Conservation (phyloP, 83 land plant species). For the Larix sibirica region DNA sequence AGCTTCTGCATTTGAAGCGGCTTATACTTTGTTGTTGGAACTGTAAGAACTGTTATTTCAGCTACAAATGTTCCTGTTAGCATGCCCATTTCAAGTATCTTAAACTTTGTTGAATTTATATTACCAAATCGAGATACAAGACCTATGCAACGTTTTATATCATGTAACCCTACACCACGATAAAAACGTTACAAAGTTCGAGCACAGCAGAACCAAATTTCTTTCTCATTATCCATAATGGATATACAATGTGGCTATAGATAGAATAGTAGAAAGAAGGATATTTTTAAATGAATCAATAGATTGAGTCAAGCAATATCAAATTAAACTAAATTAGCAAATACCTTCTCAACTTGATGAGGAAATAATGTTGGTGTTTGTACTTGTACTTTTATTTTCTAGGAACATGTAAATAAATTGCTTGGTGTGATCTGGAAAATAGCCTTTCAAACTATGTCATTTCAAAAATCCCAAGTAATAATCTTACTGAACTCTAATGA, state of each 20-base stretch:
- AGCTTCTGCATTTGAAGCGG: no score
- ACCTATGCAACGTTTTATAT: slow-evolving; percentile 89
- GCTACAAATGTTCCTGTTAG: slow-evolving; percentile 75
- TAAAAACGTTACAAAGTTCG: not conserved
- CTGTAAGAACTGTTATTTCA: slow-evolving; percentile 52
- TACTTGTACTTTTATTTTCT: not conserved
- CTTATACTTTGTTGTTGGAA: no score
- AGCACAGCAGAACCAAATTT: not conserved
- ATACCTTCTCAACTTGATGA: slow-evolving; percentile 91
- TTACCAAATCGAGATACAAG: slow-evolving; percentile 91
- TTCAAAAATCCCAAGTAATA: not conserved
- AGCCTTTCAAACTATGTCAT: slow-evolving; percentile 77
- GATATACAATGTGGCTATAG: no score
- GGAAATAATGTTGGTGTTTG: slow-evolving; percentile 80
- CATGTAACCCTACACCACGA: slow-evolving; percentile 59
- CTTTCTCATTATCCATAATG: no score
- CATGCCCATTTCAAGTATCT: slow-evolving; percentile 85
- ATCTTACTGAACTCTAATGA: not conserved
- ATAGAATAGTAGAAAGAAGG: not conserved
- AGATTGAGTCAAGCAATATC: not conserved
- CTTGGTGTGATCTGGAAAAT: slow-evolving; percentile 83
- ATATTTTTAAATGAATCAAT: not conserved
- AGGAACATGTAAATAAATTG: slow-evolving; percentile 81
- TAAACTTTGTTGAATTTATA: slow-evolving; percentile 92
- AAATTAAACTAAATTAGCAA: not conserved